Percentiles rank a stretch among this genome's conserved stretches.
Evolutionary conservation across 140 eudicot genomes (phyloP).

Genomic region (Oenanthe javanica): DNA sequence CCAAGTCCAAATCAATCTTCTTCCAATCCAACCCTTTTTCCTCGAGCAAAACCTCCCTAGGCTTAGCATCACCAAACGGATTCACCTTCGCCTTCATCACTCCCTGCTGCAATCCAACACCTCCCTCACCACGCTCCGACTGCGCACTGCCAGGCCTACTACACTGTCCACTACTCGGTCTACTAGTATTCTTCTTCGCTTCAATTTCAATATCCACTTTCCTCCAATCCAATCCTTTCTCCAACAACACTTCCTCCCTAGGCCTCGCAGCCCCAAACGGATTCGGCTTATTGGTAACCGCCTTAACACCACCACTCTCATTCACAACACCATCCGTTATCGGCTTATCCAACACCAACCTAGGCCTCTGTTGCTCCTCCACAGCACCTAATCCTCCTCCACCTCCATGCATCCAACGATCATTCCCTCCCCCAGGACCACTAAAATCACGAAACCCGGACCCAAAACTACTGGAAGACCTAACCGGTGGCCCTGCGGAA

Average conservation of each 20-base stretch:
- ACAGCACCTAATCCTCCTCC: slow-evolving; percentile 20
- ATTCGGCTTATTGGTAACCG: slow-evolving; percentile 43
- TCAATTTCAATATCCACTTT: slow-evolving; percentile 66
- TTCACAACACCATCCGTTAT: slow-evolving; percentile 23
- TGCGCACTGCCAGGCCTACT: slow-evolving; percentile 72
- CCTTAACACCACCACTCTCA: slow-evolving; percentile 27
- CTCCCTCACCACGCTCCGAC: slow-evolving; percentile 43
- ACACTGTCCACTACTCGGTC: slow-evolving; percentile 77
- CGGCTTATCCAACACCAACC: slow-evolving; percentile 48
- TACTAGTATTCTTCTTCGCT: slow-evolving; percentile 51
- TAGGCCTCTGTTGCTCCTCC: slow-evolving; percentile 22
- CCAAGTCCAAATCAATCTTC: slow-evolving; percentile 85
- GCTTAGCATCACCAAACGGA: slow-evolving; percentile 99
- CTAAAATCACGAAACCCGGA: slow-evolving; percentile 56
- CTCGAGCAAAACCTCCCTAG: slow-evolving; percentile 83
- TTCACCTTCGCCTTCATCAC: slow-evolving; percentile 65
- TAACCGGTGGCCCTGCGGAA: slow-evolving; percentile 17
- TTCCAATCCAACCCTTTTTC: slow-evolving; percentile 96
- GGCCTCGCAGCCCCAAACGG: slow-evolving; percentile 98
- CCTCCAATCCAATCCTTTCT: slow-evolving; percentile 91
- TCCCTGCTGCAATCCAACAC: slow-evolving; percentile 18
- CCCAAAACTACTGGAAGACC: slow-evolving; percentile 44
- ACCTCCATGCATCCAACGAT: slow-evolving; percentile 57
- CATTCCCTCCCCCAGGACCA: slow-evolving; percentile 55
- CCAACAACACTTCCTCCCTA: slow-evolving; percentile 78